These are phyloP conservation scores for Leccinum insigne DNA, from an alignment of 1,284 basidiomycete genomes.

Conservation along the genomic window DNA sequence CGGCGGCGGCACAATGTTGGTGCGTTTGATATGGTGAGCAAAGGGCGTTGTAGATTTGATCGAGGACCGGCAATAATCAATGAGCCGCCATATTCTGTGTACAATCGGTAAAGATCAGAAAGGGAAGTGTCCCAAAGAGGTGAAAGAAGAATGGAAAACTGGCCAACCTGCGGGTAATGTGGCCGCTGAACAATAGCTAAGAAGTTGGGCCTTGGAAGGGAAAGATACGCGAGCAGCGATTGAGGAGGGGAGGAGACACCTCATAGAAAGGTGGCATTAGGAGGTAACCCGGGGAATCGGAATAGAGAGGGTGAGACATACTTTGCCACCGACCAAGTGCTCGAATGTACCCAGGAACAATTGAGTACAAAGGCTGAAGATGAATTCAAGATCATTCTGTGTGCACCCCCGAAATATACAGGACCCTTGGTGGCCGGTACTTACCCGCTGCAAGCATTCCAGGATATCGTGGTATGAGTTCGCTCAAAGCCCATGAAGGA, in stretches of 20 bases:
- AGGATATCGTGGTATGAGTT: constrained; percentile 71
- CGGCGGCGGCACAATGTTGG: constrained; percentile 8
- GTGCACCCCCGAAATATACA: not conserved
- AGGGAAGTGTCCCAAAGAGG: constrained; percentile 4
- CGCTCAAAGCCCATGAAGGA: constrained; percentile 64
- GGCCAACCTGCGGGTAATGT: constrained; percentile 24
- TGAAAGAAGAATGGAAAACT: not conserved
- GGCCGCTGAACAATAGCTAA: constrained; percentile 26
- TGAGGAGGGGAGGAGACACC: constrained; percentile 68
- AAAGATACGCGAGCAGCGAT: constrained; percentile 77
- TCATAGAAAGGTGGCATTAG: constrained; percentile 30
- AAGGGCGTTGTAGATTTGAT: constrained; percentile 49
- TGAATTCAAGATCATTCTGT: not conserved
- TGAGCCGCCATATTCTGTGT: not conserved
- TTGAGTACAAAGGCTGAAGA: constrained; percentile 72
- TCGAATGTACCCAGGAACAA: constrained; percentile 35
- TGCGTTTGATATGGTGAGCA: constrained; percentile 12
- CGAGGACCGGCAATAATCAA: constrained; percentile 41
- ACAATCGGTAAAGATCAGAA: constrained; percentile 8
- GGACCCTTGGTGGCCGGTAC: constrained; percentile 14
- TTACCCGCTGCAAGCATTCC: constrained; percentile 75
- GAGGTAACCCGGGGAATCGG: constrained; percentile 4
- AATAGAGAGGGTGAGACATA: constrained; percentile 35
- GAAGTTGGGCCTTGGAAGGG: constrained; percentile 58
- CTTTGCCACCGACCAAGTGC: constrained; percentile 42